A percentile compares a stretch with the other conserved stretches of the same genome.
These are phyloP conservation scores for Tetrahymena borealis DNA, from an alignment of 73 alveolate species.

Conservation along the genomic window DNA sequence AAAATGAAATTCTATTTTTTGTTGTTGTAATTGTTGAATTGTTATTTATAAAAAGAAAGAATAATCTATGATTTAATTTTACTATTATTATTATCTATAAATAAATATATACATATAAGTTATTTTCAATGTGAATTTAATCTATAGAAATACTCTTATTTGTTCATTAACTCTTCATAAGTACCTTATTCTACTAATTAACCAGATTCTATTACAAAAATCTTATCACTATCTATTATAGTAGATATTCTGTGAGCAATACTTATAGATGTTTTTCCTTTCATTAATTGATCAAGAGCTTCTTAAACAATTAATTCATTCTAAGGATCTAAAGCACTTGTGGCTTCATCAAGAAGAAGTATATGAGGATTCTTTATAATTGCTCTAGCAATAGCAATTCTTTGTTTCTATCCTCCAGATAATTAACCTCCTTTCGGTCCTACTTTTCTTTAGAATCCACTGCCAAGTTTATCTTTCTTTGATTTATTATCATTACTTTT, in stretches of 20 bases:
- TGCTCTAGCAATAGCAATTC: slow-evolving; percentile 89
- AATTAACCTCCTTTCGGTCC: slow-evolving; percentile 48
- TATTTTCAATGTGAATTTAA: not conserved
- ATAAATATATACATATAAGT: not conserved
- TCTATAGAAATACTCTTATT: not conserved
- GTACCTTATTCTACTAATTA: slow-evolving; percentile 65
- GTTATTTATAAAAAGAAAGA: too few relatives aligned
- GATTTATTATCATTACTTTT: not conserved
- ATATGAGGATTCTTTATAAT: slow-evolving; percentile 63
- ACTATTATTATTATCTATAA: not conserved
- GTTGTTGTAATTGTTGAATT: too few relatives aligned
- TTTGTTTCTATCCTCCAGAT: slow-evolving; percentile 89
- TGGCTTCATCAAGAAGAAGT: slow-evolving; percentile 83
- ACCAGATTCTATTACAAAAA: slow-evolving; percentile 61
- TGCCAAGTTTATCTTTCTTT: slow-evolving; percentile 7
- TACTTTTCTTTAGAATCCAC: slow-evolving; percentile 24
- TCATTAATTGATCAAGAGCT: slow-evolving; percentile 63
- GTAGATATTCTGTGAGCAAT: slow-evolving; percentile 80
- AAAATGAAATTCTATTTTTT: too few relatives aligned
- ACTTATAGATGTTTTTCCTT: slow-evolving; percentile 61
- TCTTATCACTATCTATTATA: slow-evolving; percentile 58
- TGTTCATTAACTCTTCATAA: slow-evolving; percentile 49
- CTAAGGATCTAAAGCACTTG: slow-evolving; percentile 82
- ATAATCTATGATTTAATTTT: too few relatives aligned
- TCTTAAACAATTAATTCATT: slow-evolving; percentile 67